Evolutionary conservation across 2,329 filamentous ascomycete genomes (phyloP).

Genomic region (Blastomyces parvus): DNA sequence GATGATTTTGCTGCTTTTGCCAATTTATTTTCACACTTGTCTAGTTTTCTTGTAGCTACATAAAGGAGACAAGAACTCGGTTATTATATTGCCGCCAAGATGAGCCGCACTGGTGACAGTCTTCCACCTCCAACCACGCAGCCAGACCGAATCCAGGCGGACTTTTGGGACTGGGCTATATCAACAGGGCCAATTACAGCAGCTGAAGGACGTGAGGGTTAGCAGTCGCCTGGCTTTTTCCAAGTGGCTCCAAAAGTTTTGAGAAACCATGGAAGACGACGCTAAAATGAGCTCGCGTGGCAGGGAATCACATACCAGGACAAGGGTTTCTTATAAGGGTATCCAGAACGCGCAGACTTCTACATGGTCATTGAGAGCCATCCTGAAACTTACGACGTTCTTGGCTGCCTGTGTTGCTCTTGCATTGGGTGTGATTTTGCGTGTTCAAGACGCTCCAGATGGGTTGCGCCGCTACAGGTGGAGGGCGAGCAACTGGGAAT

Average conservation of each 20-base stretch:
- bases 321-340: background rate
- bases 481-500: conserved; percentile 58
- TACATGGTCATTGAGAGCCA: background rate
- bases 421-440: background rate
- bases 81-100: no score
- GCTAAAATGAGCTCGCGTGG: background rate
- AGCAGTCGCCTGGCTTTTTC: background rate
- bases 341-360: background rate
- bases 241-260: background rate
- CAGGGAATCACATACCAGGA: background rate
- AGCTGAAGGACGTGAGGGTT: background rate
- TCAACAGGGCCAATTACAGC: no score
- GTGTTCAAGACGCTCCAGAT: background rate
- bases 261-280: background rate
- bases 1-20: no score
- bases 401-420: background rate
- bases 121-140: no score
- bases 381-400: background rate
- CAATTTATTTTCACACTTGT: no score
- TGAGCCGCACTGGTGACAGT: no score
- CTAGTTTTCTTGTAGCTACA: no score
- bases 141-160: no score
- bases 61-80: no score
- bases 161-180: no score
- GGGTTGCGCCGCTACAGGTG: background rate